Percentiles rank a stretch among this genome's conserved stretches.
Evolutionary conservation across 2,329 filamentous ascomycete species (phyloP).

Genomic region (Diaporthe humulicola): DNA sequence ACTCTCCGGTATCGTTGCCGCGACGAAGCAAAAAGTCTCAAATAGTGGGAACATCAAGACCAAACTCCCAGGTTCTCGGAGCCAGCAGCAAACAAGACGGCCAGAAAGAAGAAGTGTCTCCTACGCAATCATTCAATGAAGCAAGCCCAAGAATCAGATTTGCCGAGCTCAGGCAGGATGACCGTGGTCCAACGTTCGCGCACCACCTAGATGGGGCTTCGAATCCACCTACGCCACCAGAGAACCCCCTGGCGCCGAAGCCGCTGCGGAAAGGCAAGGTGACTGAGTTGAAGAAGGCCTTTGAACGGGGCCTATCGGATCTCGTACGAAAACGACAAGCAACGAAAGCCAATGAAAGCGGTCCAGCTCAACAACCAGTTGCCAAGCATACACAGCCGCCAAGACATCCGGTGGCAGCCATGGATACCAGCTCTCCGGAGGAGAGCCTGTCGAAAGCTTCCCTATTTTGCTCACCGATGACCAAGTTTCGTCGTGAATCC

Average conservation of each 20-base stretch:
- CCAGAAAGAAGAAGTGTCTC: neutral
- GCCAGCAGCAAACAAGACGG: too few species aligned
- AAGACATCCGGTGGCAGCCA: neutral
- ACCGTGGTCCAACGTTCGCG: neutral
- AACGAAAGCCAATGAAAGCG: neutral
- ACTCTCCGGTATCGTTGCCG: neutral
- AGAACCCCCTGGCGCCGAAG: neutral
- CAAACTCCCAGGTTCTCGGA: too few species aligned
- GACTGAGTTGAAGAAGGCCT: neutral
- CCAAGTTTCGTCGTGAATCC: constrained; percentile 17
- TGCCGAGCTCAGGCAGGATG: neutral
- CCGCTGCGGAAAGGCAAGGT: neutral
- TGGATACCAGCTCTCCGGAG: neutral
- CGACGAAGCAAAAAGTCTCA: constrained; percentile 19
- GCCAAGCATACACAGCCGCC: neutral
- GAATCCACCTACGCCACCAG: neutral
- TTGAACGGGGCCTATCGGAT: neutral
- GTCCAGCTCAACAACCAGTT: neutral
- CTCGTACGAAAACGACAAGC: neutral
- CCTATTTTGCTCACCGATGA: constrained; percentile 22
- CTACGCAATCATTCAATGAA: neutral
- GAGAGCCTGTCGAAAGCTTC: neutral
- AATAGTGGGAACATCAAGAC: too few species aligned
- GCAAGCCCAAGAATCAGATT: neutral
- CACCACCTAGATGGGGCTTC: neutral